These are phyloP conservation scores for Amborella trichopoda DNA, from an alignment of 164 flowering plant genomes.

Conservation along the genomic window DNA sequence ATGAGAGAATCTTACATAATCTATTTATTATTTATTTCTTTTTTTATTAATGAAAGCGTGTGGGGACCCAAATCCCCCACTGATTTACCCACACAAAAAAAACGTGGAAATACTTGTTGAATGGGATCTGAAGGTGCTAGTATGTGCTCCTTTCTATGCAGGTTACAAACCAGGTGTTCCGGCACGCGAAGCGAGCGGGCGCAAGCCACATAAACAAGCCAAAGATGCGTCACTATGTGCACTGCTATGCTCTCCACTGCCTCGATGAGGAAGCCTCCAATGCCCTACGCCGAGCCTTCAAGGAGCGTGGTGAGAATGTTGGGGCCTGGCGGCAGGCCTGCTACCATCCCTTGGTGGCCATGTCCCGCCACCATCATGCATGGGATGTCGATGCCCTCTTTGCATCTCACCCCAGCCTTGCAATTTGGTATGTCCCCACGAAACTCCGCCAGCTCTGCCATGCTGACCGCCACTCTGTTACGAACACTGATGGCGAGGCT, in stretches of 20 bases:
- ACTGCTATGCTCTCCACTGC: constrained; percentile 91
- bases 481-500: too few relatives aligned
- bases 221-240: constrained; percentile 96
- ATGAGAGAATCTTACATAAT: too few relatives aligned
- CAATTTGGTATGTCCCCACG: constrained; percentile 96
- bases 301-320: constrained; percentile 86
- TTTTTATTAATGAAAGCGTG: too few relatives aligned
- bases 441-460: constrained; percentile 94
- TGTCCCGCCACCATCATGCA: constrained; percentile 50
- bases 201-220: constrained; percentile 99
- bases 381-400: constrained; percentile 94
- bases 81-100: too few relatives aligned
- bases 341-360: constrained; percentile 76
- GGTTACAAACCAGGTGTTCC: constrained; percentile 96
- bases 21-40: too few relatives aligned
- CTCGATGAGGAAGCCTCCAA: constrained; percentile 76
- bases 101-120: too few relatives aligned
- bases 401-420: constrained; percentile 66
- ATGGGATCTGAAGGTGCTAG: too few relatives aligned
- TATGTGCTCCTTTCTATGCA: too few relatives aligned
- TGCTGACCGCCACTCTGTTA: too few relatives aligned
- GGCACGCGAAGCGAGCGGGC: constrained; percentile 84
- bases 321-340: constrained; percentile 99
- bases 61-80: too few relatives aligned
- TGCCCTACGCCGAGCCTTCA: constrained; percentile 53